Evolutionary conservation across 805 yeast genomes (phyloP).

Genomic region (Komagataella ulmi): DNA sequence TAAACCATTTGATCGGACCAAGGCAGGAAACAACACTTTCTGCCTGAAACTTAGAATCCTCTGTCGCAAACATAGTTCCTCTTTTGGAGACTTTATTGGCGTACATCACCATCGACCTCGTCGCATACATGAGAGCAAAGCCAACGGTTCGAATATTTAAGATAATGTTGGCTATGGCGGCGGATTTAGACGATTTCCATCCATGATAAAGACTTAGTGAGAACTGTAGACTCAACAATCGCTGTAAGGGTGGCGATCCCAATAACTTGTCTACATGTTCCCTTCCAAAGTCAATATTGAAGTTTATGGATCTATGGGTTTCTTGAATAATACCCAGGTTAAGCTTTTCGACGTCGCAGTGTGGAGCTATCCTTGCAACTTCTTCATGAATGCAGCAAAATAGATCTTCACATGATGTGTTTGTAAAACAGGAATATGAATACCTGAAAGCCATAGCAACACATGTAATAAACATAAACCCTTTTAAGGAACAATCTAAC

Average conservation of each 20-base stretch:
- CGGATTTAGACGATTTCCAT: slow-evolving; percentile 25
- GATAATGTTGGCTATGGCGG: slow-evolving; percentile 44
- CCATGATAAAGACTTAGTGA: slow-evolving; percentile 38
- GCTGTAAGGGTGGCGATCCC: slow-evolving; percentile 67
- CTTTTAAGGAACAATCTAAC: slow-evolving; percentile 10
- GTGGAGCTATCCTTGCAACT: slow-evolving; percentile 16
- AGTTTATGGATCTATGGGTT: slow-evolving; percentile 62
- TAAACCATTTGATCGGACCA: slow-evolving; percentile 81
- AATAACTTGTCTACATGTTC: slow-evolving; percentile 69
- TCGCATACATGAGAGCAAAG: slow-evolving; percentile 52
- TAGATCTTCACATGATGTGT: slow-evolving; percentile 57
- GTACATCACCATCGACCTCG: slow-evolving; percentile 50
- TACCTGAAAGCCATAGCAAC: slow-evolving; percentile 55
- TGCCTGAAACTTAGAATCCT: slow-evolving; percentile 34
- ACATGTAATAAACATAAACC: slow-evolving; percentile 28
- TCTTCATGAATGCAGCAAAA: slow-evolving; percentile 41
- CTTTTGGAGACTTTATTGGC: slow-evolving; percentile 46
- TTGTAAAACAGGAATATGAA: slow-evolving; percentile 59
- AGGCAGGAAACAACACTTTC: slow-evolving; percentile 49
- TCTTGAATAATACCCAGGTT: slow-evolving; percentile 40
- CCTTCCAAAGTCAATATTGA: slow-evolving; percentile 53
- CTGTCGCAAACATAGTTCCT: slow-evolving; percentile 29
- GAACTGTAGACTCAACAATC: slow-evolving; percentile 56
- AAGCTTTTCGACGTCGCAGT: slow-evolving; percentile 18
- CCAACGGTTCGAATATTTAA: slow-evolving; percentile 60